Evolutionary conservation across 2,329 filamentous ascomycete genomes (phyloP).

Genomic region (Pseudogymnoascus sp.): DNA sequence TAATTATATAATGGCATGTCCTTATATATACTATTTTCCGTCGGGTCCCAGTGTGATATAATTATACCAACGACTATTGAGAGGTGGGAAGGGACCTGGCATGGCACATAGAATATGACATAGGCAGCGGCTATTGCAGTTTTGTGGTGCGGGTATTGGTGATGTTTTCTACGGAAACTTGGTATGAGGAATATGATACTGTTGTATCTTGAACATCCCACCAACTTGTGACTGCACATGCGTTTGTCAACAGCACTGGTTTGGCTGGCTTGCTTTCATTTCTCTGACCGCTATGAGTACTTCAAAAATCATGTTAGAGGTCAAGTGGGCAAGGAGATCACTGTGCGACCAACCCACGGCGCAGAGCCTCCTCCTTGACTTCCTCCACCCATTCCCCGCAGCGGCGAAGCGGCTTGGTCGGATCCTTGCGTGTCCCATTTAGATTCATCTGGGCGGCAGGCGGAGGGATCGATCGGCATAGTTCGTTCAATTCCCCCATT

Average conservation of each 20-base stretch:
- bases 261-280: neutral
- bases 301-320: neutral
- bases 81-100: too few species aligned
- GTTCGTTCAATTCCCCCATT: neutral
- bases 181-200: too few species aligned
- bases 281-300: too few species aligned
- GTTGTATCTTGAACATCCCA: neutral
- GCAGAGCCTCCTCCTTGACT: neutral
- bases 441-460: slow-evolving; percentile 2
- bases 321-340: neutral
- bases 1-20: neutral
- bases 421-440: neutral
- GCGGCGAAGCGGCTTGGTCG: neutral
- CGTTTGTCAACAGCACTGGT: neutral
- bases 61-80: neutral
- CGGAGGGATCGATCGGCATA: neutral
- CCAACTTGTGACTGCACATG: neutral
- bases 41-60: neutral
- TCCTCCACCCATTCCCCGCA: neutral
- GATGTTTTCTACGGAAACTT: too few species aligned
- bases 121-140: too few species aligned
- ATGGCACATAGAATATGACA: too few species aligned
- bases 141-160: too few species aligned
- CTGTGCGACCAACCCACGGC: neutral
- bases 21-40: neutral